Percentiles rank a stretch among this genome's conserved stretches.
Evolutionary conservation across 768 basidiomycete genomes (phyloP).

Genomic region (Serendipita indica): DNA sequence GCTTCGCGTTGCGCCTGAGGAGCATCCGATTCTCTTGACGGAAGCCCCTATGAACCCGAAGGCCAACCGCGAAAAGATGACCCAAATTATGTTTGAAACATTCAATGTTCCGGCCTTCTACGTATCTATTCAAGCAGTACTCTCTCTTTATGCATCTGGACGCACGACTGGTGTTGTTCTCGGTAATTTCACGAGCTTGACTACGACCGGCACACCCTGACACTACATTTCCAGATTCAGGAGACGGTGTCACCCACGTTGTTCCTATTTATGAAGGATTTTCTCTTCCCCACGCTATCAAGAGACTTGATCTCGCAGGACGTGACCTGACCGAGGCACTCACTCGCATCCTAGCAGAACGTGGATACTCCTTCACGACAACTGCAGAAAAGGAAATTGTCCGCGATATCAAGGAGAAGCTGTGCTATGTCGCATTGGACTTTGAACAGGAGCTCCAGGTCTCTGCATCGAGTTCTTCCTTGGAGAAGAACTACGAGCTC

Average conservation of each 20-base stretch:
- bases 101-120: conserved; percentile 65
- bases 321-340: conserved; percentile 79
- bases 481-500: conserved; percentile 90
- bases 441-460: conserved; percentile 89
- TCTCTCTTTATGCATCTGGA: conserved; percentile 80
- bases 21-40: conserved; percentile 57
- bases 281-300: conserved; percentile 82
- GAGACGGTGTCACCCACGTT: conserved; percentile 91
- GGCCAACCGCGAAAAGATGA: conserved; percentile 61
- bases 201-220: no score
- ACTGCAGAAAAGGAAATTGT: conserved; percentile 90
- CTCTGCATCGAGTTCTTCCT: conserved; percentile 72
- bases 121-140: conserved; percentile 58
- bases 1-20: conserved; percentile 62
- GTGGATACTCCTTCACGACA: conserved; percentile 89
- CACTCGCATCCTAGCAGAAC: conserved; percentile 75
- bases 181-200: no score
- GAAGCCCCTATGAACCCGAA: conserved; percentile 64
- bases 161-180: conserved; percentile 68
- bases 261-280: conserved; percentile 96
- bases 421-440: conserved; percentile 88
- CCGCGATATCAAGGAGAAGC: conserved; percentile 86
- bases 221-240: conserved; percentile 93
- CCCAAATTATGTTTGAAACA: conserved; percentile 69
- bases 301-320: conserved; percentile 82